Percentiles rank a stretch among this genome's conserved stretches.
phyloP scores from a whole-genome alignment of 352 stramenopile species.

The Globisporangium okanoganense region DNA sequence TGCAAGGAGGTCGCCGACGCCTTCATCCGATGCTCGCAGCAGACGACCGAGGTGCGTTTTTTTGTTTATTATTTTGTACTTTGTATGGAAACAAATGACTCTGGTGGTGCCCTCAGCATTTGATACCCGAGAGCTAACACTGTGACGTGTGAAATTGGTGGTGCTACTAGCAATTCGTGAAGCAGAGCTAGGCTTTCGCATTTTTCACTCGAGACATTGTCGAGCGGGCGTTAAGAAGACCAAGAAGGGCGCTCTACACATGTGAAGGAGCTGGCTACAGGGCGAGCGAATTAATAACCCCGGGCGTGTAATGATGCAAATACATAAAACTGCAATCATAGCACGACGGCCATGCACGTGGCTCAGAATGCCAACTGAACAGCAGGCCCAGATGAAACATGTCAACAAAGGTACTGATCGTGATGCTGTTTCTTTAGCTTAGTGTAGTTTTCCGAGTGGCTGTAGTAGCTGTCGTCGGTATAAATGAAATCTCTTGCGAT shows the following conservation, averaged over 20 bases:
- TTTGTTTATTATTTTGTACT: too few relatives aligned
- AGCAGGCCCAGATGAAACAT: too few relatives aligned
- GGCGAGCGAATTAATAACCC: too few relatives aligned
- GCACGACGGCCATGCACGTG: too few relatives aligned
- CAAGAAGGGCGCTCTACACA: background rate
- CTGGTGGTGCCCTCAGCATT: background rate
- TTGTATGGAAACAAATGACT: background rate
- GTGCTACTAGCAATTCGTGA: slow-evolving; percentile 54
- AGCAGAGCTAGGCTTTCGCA: slow-evolving; percentile 39
- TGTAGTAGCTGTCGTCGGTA: background rate
- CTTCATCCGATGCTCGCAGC: slow-evolving; percentile 75
- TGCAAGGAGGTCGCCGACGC: slow-evolving; percentile 86
- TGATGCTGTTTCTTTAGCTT: background rate
- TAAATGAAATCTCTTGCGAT: slow-evolving; percentile 17
- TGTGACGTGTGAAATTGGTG: background rate
- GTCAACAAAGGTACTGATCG: too few relatives aligned
- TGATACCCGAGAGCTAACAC: background rate
- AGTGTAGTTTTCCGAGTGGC: background rate
- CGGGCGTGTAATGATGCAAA: too few relatives aligned
- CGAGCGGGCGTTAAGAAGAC: background rate
- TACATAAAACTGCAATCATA: too few relatives aligned
- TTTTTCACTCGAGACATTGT: background rate
- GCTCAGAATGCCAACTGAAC: too few relatives aligned
- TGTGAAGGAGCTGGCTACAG: background rate
- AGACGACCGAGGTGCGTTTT: slow-evolving; percentile 65